Base-by-base conservation (phyloP, 2,329 filamentous ascomycete genomes). In the Macroventuria anomochaeta region DNA sequence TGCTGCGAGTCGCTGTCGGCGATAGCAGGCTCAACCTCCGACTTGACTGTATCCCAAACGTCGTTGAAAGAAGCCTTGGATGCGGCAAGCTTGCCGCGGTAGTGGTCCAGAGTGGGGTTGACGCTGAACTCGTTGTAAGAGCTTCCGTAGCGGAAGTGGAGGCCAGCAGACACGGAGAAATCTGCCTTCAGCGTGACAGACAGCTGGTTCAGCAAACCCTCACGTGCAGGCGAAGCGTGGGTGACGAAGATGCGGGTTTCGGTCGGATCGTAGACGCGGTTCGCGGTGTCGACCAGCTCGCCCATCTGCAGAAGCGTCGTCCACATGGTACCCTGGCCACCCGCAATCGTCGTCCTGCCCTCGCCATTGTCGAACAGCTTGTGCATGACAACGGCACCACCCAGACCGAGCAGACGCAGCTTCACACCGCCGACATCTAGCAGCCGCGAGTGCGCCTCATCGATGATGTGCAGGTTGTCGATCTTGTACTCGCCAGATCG, bases 71-170 rank as follows among this genome's bases (percentile, higher is more conserved):
- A 97, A 1, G 95, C 93, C 78, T 97, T 97, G 42, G 93, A 97
- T 11, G 95, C 95, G 44, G 95, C 93, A 48, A 99, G 87, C 83
- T 99, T 99, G 72, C 95, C 96, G 55, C 96, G 91, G 77, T 99
- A 99, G 78, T 99, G 95, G 69, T 99, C 95, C 49, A 99, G 82
- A 0, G 93, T 97, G 2, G 95, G 96, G 75, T 99, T 99, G 71
- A 99, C 95, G 61, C 93, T 97, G 79, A 99, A 99, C 75, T 99
- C 96, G 77, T 99, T 99, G 83, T 99, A 99, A 1, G 96, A 99
- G 76, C 93, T 97, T 61, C 96, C 95, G 66, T 99, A 99, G 62
- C 95, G 86, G 87, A 99, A 99, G 78, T 99, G 95, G 23, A 99
- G 87, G 68, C 95, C 95, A 42, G 95, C 95, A 10, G 95, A 99